Conservation (phyloP, 1,139 yeast species). For the Candida pseudoviswanathii region DNA sequence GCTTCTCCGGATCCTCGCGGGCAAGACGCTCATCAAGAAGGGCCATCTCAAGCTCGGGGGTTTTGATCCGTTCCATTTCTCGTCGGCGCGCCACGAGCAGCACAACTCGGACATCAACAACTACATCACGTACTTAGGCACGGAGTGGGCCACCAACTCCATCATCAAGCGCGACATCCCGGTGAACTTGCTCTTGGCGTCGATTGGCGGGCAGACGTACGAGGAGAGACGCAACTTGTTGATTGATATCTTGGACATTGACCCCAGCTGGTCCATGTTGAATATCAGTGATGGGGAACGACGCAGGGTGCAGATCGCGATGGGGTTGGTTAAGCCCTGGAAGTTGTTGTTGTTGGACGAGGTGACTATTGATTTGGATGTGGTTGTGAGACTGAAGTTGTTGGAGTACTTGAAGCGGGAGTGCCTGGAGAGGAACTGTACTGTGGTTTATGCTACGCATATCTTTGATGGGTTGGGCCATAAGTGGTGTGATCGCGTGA, state of each 20-base stretch:
- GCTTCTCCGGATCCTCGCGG: conserved; percentile 78
- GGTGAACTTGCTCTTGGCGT: conserved; percentile 72
- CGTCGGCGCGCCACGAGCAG: conserved; percentile 40
- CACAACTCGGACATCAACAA: conserved; percentile 48
- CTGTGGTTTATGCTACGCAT: conserved; percentile 91
- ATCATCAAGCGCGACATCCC: conserved; percentile 89
- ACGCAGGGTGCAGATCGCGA: conserved; percentile 86
- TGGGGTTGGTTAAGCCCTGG: conserved; percentile 95
- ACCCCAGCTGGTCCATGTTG: conserved; percentile 90
- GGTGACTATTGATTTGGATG: conserved; percentile 95
- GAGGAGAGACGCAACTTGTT: conserved; percentile 77
- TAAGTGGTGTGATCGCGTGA: conserved; percentile 81
- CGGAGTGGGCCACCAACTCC: conserved; percentile 96
- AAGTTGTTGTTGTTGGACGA: conserved; percentile 81
- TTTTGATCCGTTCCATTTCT: conserved; percentile 80
- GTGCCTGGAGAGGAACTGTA: conserved; percentile 64
- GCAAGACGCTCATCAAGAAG: conserved; percentile 79
- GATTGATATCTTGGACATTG: conserved; percentile 77
- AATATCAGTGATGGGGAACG: conserved; percentile 92
- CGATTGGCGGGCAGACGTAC: conserved; percentile 79
- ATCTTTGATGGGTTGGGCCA: conserved; percentile 89
- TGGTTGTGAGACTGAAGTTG: conserved; percentile 78
- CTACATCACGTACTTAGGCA: conserved; percentile 78
- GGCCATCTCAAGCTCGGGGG: conserved; percentile 77
- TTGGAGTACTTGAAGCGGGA: conserved; percentile 70